Percentiles rank a stretch among this genome's conserved stretches.
Evolutionary conservation across 495 filamentous ascomycete genomes (phyloP).

Genomic region (Pyronema domesticum): DNA sequence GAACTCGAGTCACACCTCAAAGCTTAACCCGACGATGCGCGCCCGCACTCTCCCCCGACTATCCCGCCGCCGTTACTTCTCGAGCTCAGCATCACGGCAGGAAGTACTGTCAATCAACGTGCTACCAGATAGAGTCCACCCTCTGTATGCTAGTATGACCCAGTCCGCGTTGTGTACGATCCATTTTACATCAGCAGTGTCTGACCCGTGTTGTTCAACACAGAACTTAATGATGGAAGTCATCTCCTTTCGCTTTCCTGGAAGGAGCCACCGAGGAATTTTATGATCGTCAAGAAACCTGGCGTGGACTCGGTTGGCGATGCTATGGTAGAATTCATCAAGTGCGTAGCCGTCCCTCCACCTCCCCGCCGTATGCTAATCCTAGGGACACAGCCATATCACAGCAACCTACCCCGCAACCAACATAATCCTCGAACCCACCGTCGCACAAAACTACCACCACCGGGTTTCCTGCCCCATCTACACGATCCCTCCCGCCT

Average conservation of each 20-base stretch:
- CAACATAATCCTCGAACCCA: slow-evolving; percentile 65
- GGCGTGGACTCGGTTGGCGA: slow-evolving; percentile 49
- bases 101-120: slow-evolving; percentile 34
- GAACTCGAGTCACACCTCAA: no score
- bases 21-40: not conserved
- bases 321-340: slow-evolving; percentile 60
- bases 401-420: slow-evolving; percentile 60
- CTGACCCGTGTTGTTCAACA: not conserved
- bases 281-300: slow-evolving; percentile 78
- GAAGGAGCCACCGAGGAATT: slow-evolving; percentile 74
- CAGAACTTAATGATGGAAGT: slow-evolving; percentile 28
- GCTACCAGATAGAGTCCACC: slow-evolving; percentile 37
- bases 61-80: slow-evolving; percentile 28
- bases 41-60: not conserved
- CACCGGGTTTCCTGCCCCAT: slow-evolving; percentile 59
- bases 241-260: slow-evolving; percentile 69
- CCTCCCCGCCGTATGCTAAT: not conserved
- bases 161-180: not conserved
- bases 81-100: slow-evolving; percentile 25
- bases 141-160: slow-evolving; percentile 28
- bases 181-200: not conserved
- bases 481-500: slow-evolving; percentile 35
- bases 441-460: slow-evolving; percentile 56
- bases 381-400: slow-evolving; percentile 40
- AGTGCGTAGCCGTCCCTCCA: slow-evolving; percentile 26